Percentiles rank a stretch among this genome's conserved stretches.
Evolutionary conservation across 1,139 yeast species (phyloP).

Genomic region (Taphrina flavorubra): DNA sequence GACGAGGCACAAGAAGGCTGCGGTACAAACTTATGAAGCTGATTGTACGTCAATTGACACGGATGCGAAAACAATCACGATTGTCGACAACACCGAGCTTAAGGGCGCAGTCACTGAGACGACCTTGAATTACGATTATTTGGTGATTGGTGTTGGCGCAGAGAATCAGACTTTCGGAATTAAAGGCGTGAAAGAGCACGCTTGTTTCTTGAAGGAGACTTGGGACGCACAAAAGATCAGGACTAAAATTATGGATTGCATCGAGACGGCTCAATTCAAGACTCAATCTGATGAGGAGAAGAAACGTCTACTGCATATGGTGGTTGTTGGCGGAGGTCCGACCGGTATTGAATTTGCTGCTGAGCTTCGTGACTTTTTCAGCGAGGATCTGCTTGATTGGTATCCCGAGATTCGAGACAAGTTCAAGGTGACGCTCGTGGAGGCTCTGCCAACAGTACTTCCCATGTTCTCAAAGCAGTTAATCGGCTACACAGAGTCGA

Average conservation of each 20-base stretch:
- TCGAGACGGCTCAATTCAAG: constrained; percentile 67
- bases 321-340: constrained; percentile 74
- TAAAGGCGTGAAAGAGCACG: constrained; percentile 62
- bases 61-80: constrained; percentile 62
- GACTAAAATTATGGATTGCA: constrained; percentile 59
- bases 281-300: constrained; percentile 66
- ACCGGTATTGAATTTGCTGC: constrained; percentile 75
- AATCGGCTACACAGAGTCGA: constrained; percentile 81
- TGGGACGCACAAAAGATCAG: constrained; percentile 66
- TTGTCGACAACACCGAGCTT: constrained; percentile 64
- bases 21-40: constrained; percentile 86
- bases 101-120: constrained; percentile 63
- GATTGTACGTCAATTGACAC: constrained; percentile 86
- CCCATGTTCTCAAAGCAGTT: constrained; percentile 84
- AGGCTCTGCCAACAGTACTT: constrained; percentile 89
- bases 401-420: constrained; percentile 84
- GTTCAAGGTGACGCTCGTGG: constrained; percentile 80
- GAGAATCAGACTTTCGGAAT: constrained; percentile 70
- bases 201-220: constrained; percentile 67
- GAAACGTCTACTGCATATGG: constrained; percentile 63
- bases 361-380: constrained; percentile 90
- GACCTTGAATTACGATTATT: constrained; percentile 65
- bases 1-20: constrained; percentile 73
- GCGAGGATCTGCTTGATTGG: constrained; percentile 87
- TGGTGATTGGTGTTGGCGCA: constrained; percentile 69